phyloP scores from a whole-genome alignment of 768 basidiomycete species.

The Leccinum barrowsii region DNA sequence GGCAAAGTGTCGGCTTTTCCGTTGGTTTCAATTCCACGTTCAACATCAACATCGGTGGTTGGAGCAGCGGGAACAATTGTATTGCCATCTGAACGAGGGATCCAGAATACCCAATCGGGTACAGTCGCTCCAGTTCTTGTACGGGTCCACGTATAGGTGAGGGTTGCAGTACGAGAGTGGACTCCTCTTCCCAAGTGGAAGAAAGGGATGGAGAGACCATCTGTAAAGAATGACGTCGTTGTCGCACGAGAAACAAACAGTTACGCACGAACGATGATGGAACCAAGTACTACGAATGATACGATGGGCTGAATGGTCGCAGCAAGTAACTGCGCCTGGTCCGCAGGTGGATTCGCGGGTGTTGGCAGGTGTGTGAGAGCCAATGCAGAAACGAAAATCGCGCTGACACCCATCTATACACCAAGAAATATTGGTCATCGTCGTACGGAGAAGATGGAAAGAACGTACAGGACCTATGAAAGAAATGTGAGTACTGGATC shows the following conservation, averaged over 20 bases:
- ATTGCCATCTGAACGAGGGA: constrained; percentile 23
- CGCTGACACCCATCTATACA: constrained; percentile 83
- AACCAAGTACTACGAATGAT: constrained; percentile 81
- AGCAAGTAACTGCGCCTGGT: constrained; percentile 71
- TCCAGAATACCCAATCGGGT: constrained; percentile 47
- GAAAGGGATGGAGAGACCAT: constrained; percentile 69
- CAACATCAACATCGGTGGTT: constrained; percentile 14
- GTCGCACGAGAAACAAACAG: not conserved
- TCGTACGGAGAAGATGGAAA: not conserved
- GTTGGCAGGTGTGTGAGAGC: constrained; percentile 60
- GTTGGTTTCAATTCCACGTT: constrained; percentile 13
- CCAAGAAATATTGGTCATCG: not conserved
- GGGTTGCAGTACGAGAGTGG: constrained; percentile 44
- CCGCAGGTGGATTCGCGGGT: constrained; percentile 56
- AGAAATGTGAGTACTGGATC: constrained; percentile 1
- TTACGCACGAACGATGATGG: constrained; percentile 74
- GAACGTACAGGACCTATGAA: constrained; percentile 50
- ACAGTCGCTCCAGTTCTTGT: constrained; percentile 24
- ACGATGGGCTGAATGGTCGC: constrained; percentile 78
- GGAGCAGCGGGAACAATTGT: not conserved
- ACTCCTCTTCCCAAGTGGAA: constrained; percentile 51
- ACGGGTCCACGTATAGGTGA: constrained; percentile 42
- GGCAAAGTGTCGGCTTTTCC: not conserved
- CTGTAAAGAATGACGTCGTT: constrained; percentile 28
- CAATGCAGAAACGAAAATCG: constrained; percentile 82